phyloP scores from a whole-genome alignment of 129 eudicot genomes.

The Centrapalus pauciflorus region DNA sequence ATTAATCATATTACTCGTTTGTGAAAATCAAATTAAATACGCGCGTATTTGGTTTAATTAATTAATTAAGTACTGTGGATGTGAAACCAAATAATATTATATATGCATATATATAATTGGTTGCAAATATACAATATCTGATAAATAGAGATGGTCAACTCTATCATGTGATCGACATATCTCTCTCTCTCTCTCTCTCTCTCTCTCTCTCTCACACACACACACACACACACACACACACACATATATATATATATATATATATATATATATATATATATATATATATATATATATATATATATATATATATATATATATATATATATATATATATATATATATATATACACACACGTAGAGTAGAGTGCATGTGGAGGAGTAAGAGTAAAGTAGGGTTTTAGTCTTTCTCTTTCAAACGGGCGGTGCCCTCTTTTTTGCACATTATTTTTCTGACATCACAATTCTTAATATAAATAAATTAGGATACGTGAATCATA shows the following conservation, averaged over 20 bases:
- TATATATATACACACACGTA: not conserved
- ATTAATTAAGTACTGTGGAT: too few relatives aligned
- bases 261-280: not conserved
- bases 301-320: not conserved
- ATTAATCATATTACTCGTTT: too few relatives aligned
- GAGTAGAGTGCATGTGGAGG: too few relatives aligned
- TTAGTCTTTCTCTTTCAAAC: not conserved
- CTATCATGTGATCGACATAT: constrained; percentile 45
- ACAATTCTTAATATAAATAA: too few relatives aligned
- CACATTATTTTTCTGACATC: too few relatives aligned
- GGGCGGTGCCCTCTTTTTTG: not conserved
- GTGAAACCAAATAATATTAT: not conserved
- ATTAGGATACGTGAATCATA: too few relatives aligned
- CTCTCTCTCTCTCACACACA: too few relatives aligned
- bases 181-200: too few relatives aligned
- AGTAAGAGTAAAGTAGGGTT: constrained; percentile 2
- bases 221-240: too few relatives aligned
- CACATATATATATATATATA: constrained; percentile 5
- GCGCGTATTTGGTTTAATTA: too few relatives aligned
- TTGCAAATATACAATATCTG: constrained; percentile 1
- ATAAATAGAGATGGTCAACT: constrained; percentile 32
- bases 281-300: not conserved
- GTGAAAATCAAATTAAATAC: too few relatives aligned
- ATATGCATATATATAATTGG: not conserved
- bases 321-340: constrained; percentile 1